phyloP scores from a whole-genome alignment of 2,329 filamentous ascomycete species.

The Aureobasidium sp. region DNA sequence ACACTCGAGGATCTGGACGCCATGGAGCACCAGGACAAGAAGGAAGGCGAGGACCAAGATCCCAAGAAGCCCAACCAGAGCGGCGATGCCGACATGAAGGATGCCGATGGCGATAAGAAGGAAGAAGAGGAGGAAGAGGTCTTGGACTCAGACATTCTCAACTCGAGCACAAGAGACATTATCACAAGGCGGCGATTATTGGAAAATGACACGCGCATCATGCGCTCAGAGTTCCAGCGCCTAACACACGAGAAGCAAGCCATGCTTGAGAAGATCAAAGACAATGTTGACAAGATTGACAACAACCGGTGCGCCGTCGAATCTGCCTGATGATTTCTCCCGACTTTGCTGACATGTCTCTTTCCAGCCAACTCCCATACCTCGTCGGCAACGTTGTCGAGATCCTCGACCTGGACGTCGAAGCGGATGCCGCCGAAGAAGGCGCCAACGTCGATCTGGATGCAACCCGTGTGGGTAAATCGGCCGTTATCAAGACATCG shows the following conservation, averaged over 20 bases:
- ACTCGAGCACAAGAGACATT: slow-evolving; percentile 90
- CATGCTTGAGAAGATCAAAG: slow-evolving; percentile 99
- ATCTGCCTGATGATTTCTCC: not conserved
- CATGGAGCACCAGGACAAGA: slow-evolving; percentile 68
- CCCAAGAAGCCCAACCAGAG: slow-evolving; percentile 46
- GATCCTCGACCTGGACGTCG: slow-evolving; percentile 91
- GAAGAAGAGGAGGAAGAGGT: slow-evolving; percentile 63
- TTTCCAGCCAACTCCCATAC: slow-evolving; percentile 81
- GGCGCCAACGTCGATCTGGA: slow-evolving; percentile 98
- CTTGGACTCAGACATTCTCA: slow-evolving; percentile 88
- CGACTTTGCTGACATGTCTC: slow-evolving; percentile 15
- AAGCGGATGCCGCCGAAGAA: slow-evolving; percentile 91
- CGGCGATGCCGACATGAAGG: slow-evolving; percentile 86
- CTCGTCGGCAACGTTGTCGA: slow-evolving; percentile 98
- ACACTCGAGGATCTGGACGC: slow-evolving; percentile 89
- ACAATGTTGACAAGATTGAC: slow-evolving; percentile 97
- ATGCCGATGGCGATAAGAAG: slow-evolving; percentile 53
- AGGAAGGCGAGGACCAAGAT: slow-evolving; percentile 64
- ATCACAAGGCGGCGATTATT: slow-evolving; percentile 82
- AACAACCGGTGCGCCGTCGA: slow-evolving; percentile 74
- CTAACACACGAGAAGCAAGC: slow-evolving; percentile 90
- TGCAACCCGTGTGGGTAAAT: slow-evolving; percentile 93
- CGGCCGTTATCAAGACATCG: slow-evolving; percentile 98
- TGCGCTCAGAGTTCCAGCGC: slow-evolving; percentile 94
- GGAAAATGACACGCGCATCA: slow-evolving; percentile 96